Base-by-base conservation (phyloP, 2,329 filamentous ascomycete genomes). In the Aureobasidium sp. region DNA sequence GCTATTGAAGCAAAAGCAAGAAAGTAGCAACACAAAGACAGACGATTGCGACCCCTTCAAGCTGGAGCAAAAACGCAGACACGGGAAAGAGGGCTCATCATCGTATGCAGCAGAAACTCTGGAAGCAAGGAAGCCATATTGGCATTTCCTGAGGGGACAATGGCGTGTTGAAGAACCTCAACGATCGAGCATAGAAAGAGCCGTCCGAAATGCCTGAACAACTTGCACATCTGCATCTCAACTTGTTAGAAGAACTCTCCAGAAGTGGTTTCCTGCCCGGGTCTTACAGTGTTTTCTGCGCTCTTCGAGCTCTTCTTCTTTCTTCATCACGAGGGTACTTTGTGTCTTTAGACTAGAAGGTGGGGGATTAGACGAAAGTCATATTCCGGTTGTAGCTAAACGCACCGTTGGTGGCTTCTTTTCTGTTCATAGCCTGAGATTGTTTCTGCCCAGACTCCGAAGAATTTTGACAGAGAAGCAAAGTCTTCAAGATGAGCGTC, bases 231-330 rank as follows among this genome's bases (percentile, higher is more conserved):
- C 78, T 80, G 62, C 5, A 44, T 13, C 27, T 12, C 5, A 5
- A 53, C 13, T 53, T 9, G 26, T 41, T 42, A 55, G 51, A 2
- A n/a, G 10, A 8, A 13, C n/a, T 27, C 20, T 5, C 5, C 13
- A 20, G 20, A 29, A 42, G 37, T 13, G 2, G 1, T n/a, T 20
- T 42, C 3, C 9, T 29, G 37, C 3, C 23, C n/a, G 2, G 20
- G 39, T 27, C 44, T 77, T 77, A 96, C 91, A 90, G 69, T 96
- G 91, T 64, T 87, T 80, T 70, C 91, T 88, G 71, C 88, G 94
- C 67, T 87, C 82, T 60, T 86, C 84, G 62, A 96, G 79, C 29
- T 80, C 82, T 42, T 84, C 78, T 72, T 96, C 92, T 0, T 87
- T 84, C 47, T 90, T 79, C 65, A 87, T 84, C 34, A 96, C 90